phyloP scores from a whole-genome alignment of 495 filamentous ascomycete species.

The Emericellopsis terricola region DNA sequence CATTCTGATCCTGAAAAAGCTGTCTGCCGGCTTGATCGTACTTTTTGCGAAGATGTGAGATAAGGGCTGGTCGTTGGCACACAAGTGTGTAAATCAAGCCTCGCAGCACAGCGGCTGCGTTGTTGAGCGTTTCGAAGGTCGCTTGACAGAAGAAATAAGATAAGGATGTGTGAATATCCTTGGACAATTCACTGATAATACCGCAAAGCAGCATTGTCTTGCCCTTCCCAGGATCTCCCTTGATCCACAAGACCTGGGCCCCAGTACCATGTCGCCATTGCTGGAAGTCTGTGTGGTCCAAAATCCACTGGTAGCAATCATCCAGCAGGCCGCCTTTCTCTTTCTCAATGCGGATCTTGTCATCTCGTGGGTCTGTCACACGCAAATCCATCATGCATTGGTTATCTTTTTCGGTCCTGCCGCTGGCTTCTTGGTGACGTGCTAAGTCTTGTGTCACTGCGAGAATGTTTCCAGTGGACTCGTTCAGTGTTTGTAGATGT shows the following conservation, averaged over 20 bases:
- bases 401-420: no score
- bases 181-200: slow-evolving; percentile 17
- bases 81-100: slow-evolving; percentile 22
- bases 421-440: no score
- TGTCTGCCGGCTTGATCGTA: slow-evolving; percentile 10
- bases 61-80: slow-evolving; percentile 15
- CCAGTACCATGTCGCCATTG: slow-evolving; percentile 5
- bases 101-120: slow-evolving; percentile 20
- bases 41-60: slow-evolving; percentile 12
- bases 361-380: slow-evolving; percentile 13
- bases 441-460: no score
- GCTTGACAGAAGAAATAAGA: slow-evolving; percentile 30
- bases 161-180: slow-evolving; percentile 5
- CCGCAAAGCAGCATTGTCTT: slow-evolving; percentile 32
- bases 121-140: slow-evolving; percentile 15
- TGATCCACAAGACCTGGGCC: slow-evolving; percentile 15
- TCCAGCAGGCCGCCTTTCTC: slow-evolving; percentile 21
- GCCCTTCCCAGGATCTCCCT: slow-evolving; percentile 24
- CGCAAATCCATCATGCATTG: slow-evolving; percentile 11
- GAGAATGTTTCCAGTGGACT: no score
- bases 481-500: slow-evolving; percentile 1
- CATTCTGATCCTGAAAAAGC: slow-evolving; percentile 16
- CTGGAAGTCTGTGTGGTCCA: slow-evolving; percentile 18
- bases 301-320: slow-evolving; percentile 24
- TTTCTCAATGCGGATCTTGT: slow-evolving; percentile 20